Evolutionary conservation across 176 grass and related monocot genomes (phyloP), one percentile per base, ranked within the genome.

Genomic region (Carex kokanica): DNA sequence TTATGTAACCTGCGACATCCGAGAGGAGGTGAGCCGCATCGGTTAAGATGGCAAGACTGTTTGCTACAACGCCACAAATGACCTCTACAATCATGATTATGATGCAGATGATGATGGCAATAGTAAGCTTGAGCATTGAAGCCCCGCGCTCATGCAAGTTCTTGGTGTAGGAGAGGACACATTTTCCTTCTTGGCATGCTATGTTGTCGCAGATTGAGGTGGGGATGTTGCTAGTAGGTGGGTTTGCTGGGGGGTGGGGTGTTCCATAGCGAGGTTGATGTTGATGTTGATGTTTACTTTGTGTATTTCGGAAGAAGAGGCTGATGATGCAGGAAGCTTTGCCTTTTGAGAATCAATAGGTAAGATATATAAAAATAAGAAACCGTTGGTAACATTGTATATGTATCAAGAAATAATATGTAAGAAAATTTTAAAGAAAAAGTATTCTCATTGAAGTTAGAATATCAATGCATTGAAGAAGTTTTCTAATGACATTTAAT

Each of bases 11-110:
- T 47, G 91, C 89, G 55, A 95, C 91, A 85, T 95, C 91, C 4
- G 97, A 99, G 15, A 98, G 96, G 53, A 98, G 91, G 83, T 98
- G 96, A 20, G 96, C 96, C 64, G 96, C 96, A 78, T 98, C 96
- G 3, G 96, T 98, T 40, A 98, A 80, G 58, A 98, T 98, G 62
- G 96, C 96, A 75, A 98, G 89, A 74, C 92, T 98, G 83, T 98
- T 98, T 68, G 96, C 91, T 90, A 90, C 88, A 79, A 98, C 90
- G 36, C 96, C 96, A 75, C 93, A 93, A 78, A 91, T 87, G 60
- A 98, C 91, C 91, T 98, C 93, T 1, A 95, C 92, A 1, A 86
- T 59, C 93, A 95, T 95, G 77, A 98, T 95, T 86, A 98, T 71
- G 34, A 95, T 21, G n/a, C 93, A 98, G 57, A 98, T 93, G 59